Conservation (phyloP, 2,329 filamentous ascomycete species). For the Cytospora schulzeri region DNA sequence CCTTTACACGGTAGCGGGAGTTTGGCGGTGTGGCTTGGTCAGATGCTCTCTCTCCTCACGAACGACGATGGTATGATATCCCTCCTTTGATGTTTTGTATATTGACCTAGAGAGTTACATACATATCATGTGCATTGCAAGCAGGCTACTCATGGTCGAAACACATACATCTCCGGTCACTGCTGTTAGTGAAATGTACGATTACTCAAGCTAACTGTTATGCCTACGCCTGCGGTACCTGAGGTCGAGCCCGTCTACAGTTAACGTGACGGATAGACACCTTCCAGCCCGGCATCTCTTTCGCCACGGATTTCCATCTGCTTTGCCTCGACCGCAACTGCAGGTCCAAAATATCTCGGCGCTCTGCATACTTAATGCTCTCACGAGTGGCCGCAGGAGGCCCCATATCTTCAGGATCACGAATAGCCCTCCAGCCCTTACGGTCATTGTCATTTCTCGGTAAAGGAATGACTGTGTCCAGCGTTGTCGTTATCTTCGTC, state of each 20-base stretch:
- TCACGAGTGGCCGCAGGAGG: background rate
- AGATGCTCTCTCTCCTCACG: slow-evolving; percentile 29
- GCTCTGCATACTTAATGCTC: no score
- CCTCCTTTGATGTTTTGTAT: slow-evolving; percentile 18
- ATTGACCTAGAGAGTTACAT: background rate
- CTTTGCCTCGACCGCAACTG: background rate
- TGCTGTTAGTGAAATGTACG: background rate
- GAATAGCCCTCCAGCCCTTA: background rate
- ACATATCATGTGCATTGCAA: slow-evolving; percentile 1
- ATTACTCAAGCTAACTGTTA: background rate
- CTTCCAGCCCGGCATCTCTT: no score
- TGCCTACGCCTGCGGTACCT: no score
- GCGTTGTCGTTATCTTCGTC: background rate
- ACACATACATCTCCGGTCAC: background rate
- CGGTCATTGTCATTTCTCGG: background rate
- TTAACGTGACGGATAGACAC: no score
- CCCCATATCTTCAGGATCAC: background rate
- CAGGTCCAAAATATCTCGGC: no score
- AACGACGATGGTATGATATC: slow-evolving; percentile 32
- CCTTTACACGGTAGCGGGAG: slow-evolving; percentile 11
- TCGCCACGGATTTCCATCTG: background rate
- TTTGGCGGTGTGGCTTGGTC: slow-evolving; percentile 9
- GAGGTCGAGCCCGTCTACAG: no score
- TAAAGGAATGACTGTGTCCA: background rate
- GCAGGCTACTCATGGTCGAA: background rate